Conservation (phyloP, 208 protist genomes). For the Acanthamoeba triangularis region DNA sequence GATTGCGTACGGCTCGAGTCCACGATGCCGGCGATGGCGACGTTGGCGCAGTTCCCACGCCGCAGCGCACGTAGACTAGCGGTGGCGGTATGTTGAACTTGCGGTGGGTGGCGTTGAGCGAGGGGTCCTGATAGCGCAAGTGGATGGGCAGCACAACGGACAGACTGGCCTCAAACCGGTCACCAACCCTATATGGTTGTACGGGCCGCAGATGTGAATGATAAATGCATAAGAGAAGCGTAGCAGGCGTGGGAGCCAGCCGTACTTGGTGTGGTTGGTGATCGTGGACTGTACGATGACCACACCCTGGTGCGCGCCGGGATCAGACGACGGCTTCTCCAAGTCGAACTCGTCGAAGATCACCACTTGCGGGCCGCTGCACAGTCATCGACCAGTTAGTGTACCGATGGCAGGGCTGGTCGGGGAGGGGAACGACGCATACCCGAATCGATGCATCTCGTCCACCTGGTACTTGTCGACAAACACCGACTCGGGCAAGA, state of each 20-base stretch:
- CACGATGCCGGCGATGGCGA: not conserved
- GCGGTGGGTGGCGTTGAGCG: slow-evolving; percentile 1
- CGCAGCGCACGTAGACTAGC: not conserved
- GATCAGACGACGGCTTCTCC: slow-evolving; percentile 21
- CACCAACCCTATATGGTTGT: slow-evolving; percentile 9
- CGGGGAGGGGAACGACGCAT: not conserved
- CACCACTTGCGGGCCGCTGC: not conserved
- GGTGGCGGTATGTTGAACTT: not conserved
- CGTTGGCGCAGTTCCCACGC: not conserved
- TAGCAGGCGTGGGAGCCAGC: too few relatives aligned
- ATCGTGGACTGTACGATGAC: not conserved
- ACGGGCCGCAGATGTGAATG: too few relatives aligned
- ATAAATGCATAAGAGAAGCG: too few relatives aligned
- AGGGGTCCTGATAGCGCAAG: not conserved
- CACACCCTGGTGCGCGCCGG: not conserved
- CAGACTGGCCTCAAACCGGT: not conserved
- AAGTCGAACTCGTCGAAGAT: slow-evolving; percentile 22
- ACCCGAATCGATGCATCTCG: slow-evolving; percentile 6
- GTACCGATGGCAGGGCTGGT: not conserved
- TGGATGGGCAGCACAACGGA: slow-evolving; percentile 9
- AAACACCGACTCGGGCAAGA: not conserved
- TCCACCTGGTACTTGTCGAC: slow-evolving; percentile 10
- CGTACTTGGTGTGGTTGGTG: not conserved
- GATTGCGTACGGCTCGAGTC: not conserved
- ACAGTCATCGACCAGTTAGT: not conserved